A percentile compares a stretch with the other conserved stretches of the same genome.
Conservation (phyloP, 2,329 filamentous ascomycete species). For the Xylaria sp. region DNA sequence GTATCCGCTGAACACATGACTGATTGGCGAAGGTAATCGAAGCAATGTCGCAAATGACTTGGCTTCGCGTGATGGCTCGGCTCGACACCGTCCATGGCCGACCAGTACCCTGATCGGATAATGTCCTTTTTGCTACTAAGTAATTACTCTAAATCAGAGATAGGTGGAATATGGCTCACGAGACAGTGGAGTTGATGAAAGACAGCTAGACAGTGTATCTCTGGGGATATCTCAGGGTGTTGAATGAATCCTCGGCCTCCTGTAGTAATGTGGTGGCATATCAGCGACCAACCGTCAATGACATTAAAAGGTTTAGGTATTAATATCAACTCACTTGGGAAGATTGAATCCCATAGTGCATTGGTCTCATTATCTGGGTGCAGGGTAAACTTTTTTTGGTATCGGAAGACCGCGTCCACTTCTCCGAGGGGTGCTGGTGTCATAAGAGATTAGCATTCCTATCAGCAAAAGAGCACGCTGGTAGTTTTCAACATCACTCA, state of each 20-base stretch:
- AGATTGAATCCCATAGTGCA: slow-evolving; percentile 14
- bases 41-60: background rate
- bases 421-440: slow-evolving; percentile 15
- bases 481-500: background rate
- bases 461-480: background rate
- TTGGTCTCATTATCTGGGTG: slow-evolving; percentile 9
- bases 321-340: slow-evolving; percentile 10
- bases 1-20: slow-evolving; percentile 7
- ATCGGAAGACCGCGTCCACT: slow-evolving; percentile 6
- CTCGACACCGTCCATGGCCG: background rate
- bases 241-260: slow-evolving; percentile 16
- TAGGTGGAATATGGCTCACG: background rate
- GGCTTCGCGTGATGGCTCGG: background rate
- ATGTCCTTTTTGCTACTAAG: slow-evolving; percentile 6
- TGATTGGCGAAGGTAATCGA: slow-evolving; percentile 10
- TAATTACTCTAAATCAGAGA: background rate
- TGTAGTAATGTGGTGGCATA: background rate
- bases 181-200: slow-evolving; percentile 28
- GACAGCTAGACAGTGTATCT: slow-evolving; percentile 12
- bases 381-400: slow-evolving; percentile 11
- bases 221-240: slow-evolving; percentile 18
- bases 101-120: slow-evolving; percentile 9
- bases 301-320: background rate
- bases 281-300: background rate
- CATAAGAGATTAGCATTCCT: slow-evolving; percentile 1